Evolutionary conservation across 108 stramenopile genomes (phyloP).

Genomic region (Licmophora abbreviata): DNA sequence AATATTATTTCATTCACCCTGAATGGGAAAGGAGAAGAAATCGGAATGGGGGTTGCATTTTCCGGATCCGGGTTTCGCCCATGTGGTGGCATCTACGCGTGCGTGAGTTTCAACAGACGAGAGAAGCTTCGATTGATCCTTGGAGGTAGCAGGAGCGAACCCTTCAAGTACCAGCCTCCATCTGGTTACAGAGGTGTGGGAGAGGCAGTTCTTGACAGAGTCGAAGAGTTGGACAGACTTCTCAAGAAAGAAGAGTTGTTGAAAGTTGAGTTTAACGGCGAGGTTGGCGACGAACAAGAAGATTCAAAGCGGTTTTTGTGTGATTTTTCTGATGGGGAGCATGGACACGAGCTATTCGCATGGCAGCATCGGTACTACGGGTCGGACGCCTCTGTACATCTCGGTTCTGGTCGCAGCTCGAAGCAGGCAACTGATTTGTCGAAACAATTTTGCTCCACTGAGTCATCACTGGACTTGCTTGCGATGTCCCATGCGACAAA

Average conservation of each 20-base stretch:
- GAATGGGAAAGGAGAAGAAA: conserved; percentile 83
- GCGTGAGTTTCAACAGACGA: conserved; percentile 79
- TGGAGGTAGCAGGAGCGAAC: conserved; percentile 54
- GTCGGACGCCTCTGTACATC: conserved; percentile 80
- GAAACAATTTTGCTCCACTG: not conserved
- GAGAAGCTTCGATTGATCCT: conserved; percentile 70
- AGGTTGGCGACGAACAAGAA: not conserved
- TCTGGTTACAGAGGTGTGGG: conserved; percentile 75
- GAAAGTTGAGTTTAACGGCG: conserved; percentile 2
- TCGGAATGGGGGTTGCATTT: conserved; percentile 85
- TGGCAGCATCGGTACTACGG: conserved; percentile 88
- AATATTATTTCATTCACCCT: conserved; percentile 79
- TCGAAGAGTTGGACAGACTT: conserved; percentile 42
- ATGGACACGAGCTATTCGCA: conserved; percentile 84
- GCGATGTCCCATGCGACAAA: conserved; percentile 8
- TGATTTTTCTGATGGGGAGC: conserved; percentile 85
- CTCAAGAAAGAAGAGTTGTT: conserved; percentile 50
- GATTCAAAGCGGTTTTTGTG: conserved; percentile 48
- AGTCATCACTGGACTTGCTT: conserved; percentile 6
- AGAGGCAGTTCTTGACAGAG: conserved; percentile 56
- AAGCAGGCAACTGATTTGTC: conserved; percentile 13
- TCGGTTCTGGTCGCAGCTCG: conserved; percentile 46
- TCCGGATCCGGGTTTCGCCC: conserved; percentile 75
- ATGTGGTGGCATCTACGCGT: conserved; percentile 83
- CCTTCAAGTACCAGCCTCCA: conserved; percentile 62